Evolutionary conservation across 768 basidiomycete species (phyloP).

Genomic region (Tephrocybe sp.): DNA sequence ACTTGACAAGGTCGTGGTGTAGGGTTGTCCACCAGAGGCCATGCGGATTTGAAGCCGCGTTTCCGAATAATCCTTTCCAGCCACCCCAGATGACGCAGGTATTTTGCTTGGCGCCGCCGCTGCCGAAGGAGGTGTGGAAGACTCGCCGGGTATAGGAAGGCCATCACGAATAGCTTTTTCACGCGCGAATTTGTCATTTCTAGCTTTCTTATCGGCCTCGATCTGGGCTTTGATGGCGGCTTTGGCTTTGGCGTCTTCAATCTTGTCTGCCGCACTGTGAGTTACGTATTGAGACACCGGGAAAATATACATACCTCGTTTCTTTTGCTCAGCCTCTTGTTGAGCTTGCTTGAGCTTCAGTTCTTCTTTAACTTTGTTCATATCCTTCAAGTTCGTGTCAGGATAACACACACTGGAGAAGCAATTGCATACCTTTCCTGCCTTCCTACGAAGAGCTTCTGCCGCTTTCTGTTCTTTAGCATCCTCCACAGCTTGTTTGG

Average conservation of each 20-base stretch:
- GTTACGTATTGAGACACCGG: not conserved
- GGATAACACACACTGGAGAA: not conserved
- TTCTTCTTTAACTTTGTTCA: constrained; percentile 72
- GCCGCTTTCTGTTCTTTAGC: constrained; percentile 71
- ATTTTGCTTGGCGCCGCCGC: constrained; percentile 31
- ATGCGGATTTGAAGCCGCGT: constrained; percentile 90
- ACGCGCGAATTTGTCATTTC: constrained; percentile 83
- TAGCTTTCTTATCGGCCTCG: constrained; percentile 87
- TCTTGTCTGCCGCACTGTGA: constrained; percentile 63
- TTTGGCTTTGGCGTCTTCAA: constrained; percentile 82
- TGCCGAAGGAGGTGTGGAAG: constrained; percentile 27
- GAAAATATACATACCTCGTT: constrained; percentile 53
- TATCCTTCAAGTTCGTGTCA: constrained; percentile 48
- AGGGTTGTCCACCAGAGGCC: constrained; percentile 76
- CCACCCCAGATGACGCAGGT: constrained; percentile 37
- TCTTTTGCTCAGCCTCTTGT: constrained; percentile 82
- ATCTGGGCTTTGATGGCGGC: constrained; percentile 93
- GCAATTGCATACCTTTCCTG: constrained; percentile 60
- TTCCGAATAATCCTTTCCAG: constrained; percentile 80
- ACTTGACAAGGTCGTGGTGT: constrained; percentile 79
- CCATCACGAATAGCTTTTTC: constrained; percentile 94
- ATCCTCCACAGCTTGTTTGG: constrained; percentile 70
- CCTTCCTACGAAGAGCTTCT: constrained; percentile 81
- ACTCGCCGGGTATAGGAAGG: constrained; percentile 34
- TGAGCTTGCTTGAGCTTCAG: constrained; percentile 74